Conservation (phyloP, 305 asterid genomes). For the Fraxinus sp. region DNA sequence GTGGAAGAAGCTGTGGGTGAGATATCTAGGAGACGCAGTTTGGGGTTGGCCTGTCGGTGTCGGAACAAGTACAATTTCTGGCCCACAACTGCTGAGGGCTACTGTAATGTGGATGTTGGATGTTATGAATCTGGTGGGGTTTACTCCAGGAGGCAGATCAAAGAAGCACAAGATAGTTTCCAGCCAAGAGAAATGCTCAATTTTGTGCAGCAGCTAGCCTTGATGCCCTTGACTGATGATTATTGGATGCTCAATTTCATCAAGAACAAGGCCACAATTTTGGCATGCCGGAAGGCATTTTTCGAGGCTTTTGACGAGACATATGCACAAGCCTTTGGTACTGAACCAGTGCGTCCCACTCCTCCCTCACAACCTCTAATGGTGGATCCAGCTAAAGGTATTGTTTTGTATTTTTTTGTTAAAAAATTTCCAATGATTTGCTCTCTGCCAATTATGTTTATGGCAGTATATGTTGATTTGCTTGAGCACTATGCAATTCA, state of each 20-base stretch:
- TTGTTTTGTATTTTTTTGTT: background rate
- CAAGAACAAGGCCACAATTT: conserved; percentile 61
- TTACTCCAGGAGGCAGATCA: conserved; percentile 61
- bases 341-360: conserved; percentile 51
- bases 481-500: background rate
- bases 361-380: conserved; percentile 46
- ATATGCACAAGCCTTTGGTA: conserved; percentile 90
- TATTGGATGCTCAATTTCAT: conserved; percentile 41
- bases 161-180: conserved; percentile 59
- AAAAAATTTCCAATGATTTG: background rate
- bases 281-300: conserved; percentile 65
- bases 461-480: background rate
- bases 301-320: conserved; percentile 88
- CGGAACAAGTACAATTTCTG: conserved; percentile 59
- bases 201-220: conserved; percentile 55
- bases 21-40: conserved; percentile 56
- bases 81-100: conserved; percentile 52
- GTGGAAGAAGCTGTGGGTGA: conserved; percentile 90
- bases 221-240: conserved; percentile 47
- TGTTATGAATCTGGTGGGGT: conserved; percentile 54
- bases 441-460: background rate
- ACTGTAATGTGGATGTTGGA: conserved; percentile 61
- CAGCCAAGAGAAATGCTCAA: conserved; percentile 56
- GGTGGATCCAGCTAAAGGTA: conserved; percentile 71
- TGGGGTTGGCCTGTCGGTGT: conserved; percentile 80